A percentile compares a stretch with the other conserved stretches of the same genome.
These are phyloP conservation scores for Penicillium sp. DNA, from an alignment of 2,329 filamentous ascomycete genomes.

Conservation along the genomic window DNA sequence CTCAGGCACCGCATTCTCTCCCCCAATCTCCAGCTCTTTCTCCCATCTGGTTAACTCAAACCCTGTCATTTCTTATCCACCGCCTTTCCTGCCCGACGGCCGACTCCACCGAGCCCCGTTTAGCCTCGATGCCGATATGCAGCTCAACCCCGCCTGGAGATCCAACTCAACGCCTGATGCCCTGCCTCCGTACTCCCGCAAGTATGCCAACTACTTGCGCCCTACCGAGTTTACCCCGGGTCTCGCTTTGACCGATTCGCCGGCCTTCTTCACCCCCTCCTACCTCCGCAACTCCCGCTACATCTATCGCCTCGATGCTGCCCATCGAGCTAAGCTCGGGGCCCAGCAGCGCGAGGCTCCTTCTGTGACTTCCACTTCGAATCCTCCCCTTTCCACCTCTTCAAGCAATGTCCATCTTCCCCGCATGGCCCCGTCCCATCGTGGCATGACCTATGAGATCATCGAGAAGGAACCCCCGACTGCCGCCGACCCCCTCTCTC, in stretches of 20 bases:
- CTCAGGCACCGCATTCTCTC: conserved; percentile 46
- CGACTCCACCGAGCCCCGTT: conserved; percentile 32
- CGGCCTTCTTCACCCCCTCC: conserved; percentile 70
- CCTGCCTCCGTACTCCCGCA: conserved; percentile 46
- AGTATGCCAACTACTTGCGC: conserved; percentile 38
- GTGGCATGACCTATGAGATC: conserved; percentile 76
- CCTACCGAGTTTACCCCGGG: conserved; percentile 26
- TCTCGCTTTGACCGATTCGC: conserved; percentile 26
- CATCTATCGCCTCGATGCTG: conserved; percentile 67
- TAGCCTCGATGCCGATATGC: conserved; percentile 48
- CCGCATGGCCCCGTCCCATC: conserved; percentile 59
- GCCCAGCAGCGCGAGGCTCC: conserved; percentile 44
- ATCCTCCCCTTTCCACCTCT: conserved; percentile 47
- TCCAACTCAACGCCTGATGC: conserved; percentile 35
- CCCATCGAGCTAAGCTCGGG: conserved; percentile 57
- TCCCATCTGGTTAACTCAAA: conserved; percentile 51
- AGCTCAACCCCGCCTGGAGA: conserved; percentile 46
- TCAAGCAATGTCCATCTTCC: conserved; percentile 55
- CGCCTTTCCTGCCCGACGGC: conserved; percentile 32
- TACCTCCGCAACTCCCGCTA: conserved; percentile 77
- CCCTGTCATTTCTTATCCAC: conserved; percentile 34
- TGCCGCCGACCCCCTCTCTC: conserved; percentile 59
- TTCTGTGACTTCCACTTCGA: conserved; percentile 45
- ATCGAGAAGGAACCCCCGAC: conserved; percentile 64
- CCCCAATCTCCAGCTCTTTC: conserved; percentile 44